Evolutionary conservation across 2,329 filamentous ascomycete species (phyloP), one percentile per base, ranked within the genome.

Genomic region (Penicillium hesseltinei): DNA sequence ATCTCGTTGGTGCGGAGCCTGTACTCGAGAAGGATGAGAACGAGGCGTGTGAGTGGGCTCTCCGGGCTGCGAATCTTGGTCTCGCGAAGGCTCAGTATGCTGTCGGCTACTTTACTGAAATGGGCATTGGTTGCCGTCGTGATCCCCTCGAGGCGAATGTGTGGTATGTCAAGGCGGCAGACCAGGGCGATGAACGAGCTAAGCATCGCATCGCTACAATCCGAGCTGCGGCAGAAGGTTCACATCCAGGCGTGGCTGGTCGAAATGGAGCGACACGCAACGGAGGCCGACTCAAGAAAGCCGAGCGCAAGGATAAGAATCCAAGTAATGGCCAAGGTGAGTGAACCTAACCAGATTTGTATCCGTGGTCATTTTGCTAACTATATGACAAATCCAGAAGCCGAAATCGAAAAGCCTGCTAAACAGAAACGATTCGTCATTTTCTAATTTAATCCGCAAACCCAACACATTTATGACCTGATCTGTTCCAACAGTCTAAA

Each of bases 141-240:
- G 94, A 99, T 73, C 87, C 93, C n/a, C 83, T 99, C 43, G 92
- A 97, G 74, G 93, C 94, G 65, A 99, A 99, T 70, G 90, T 96
- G 33, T 97, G 92, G 93, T 99, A 99, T 72, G 93, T 99, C 65
- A 91, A 90, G 75, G 94, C 94, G 5, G 93, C 94, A 17, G 93
- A 96, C 65, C 85, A 91, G 49, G 94, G 93, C 46, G 92, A 97
- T 69, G 90, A 94, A 67, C 86, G 92, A 57, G 94, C 94, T 50
- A 93, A 89, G 73, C 89, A 94, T 69, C 85, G 94, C 27, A 81
- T 99, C 52, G 86, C 89, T 21, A 90, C 92, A 40, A 99, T 99
- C 60, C 85, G 89, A 60, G 89, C 90, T 9, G 93, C 94, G 11
- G 89, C 92, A 5, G 82, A 83, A 5, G 85, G 84, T 4, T 78